Percentiles rank a stretch among this genome's conserved stretches.
phyloP scores from a whole-genome alignment of 306 rosid species.

The Cucumis cinereus region DNA sequence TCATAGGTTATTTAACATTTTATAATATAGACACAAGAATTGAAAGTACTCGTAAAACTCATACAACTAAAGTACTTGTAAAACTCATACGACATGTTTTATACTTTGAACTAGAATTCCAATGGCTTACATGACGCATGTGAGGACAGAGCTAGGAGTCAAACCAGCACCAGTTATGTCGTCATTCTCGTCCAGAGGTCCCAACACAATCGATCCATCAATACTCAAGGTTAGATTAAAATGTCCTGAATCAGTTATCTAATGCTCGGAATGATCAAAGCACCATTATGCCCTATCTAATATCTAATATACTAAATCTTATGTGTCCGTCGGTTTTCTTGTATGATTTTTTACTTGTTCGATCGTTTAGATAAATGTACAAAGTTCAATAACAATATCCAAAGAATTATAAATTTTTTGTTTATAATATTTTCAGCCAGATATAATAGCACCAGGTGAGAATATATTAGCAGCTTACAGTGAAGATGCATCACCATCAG shows the following conservation, averaged over 20 bases:
- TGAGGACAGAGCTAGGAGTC: constrained; percentile 16
- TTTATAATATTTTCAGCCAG: constrained; percentile 20
- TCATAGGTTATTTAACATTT: too few species aligned
- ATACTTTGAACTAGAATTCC: constrained; percentile 24
- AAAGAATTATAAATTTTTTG: too few species aligned
- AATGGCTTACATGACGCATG: constrained; percentile 22
- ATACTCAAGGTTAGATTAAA: constrained; percentile 30
- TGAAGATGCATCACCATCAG: constrained; percentile 10
- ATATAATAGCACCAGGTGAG: constrained; percentile 47
- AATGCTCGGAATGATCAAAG: too few species aligned
- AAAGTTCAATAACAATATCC: too few species aligned
- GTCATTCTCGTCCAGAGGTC: constrained; percentile 63
- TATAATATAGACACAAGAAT: too few species aligned
- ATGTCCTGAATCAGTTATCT: too few species aligned
- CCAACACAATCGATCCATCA: constrained; percentile 21
- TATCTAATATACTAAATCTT: too few species aligned
- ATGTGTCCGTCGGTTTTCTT: too few species aligned
- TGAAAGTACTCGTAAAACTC: neutral
- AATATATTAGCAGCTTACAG: constrained; percentile 29
- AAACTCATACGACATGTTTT: neutral
- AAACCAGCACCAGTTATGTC: constrained; percentile 44
- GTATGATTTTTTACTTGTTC: too few species aligned
- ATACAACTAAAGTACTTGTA: neutral
- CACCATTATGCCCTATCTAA: too few species aligned
- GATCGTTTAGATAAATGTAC: too few species aligned